Conservation (phyloP, 2,329 filamentous ascomycete genomes). For the Aspergillus ochraceus region DNA sequence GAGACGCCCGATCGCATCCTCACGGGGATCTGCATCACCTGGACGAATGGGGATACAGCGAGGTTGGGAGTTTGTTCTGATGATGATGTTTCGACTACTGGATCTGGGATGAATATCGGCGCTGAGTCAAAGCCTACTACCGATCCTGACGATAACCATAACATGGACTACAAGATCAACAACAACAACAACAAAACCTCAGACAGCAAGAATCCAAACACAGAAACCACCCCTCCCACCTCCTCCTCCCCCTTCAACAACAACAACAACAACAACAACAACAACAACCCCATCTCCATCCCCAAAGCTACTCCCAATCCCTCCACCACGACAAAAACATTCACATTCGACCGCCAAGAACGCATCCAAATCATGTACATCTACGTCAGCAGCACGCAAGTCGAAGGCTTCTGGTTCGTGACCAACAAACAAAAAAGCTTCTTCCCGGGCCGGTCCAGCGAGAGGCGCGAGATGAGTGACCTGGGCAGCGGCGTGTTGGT, state of each 20-base stretch:
- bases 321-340: background rate
- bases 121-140: too few species aligned
- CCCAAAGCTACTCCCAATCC: too few species aligned
- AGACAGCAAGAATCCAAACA: too few species aligned
- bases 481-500: slow-evolving; percentile 1
- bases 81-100: background rate
- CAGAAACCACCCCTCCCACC: too few species aligned
- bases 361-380: slow-evolving; percentile 6
- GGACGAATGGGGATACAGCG: background rate
- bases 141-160: too few species aligned
- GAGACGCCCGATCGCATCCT: background rate
- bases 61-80: background rate
- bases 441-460: background rate
- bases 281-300: too few species aligned
- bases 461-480: background rate
- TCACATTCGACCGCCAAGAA: background rate
- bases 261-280: too few species aligned
- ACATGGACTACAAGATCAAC: too few species aligned
- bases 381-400: background rate
- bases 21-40: background rate
- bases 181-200: too few species aligned
- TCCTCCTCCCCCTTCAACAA: too few species aligned
- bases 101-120: too few species aligned
- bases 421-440: background rate
- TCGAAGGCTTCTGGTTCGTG: slow-evolving; percentile 4